A percentile compares a stretch with the other conserved stretches of the same genome.
phyloP scores from a whole-genome alignment of 2,329 filamentous ascomycete species.

The Neoascochyta sp. region DNA sequence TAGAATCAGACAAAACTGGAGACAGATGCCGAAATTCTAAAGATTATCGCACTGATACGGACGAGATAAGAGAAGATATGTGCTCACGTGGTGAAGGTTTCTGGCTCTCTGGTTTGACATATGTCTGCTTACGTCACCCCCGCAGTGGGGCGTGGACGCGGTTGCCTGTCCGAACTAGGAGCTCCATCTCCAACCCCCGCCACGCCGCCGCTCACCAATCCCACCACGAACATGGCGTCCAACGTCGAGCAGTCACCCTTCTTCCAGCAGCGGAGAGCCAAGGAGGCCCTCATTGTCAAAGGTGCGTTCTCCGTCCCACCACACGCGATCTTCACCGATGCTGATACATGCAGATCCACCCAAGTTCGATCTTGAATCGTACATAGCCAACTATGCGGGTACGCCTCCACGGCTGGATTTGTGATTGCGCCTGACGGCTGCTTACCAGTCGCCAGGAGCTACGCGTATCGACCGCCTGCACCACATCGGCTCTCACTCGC shows the following conservation, averaged over 20 bases:
- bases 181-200: too few species aligned
- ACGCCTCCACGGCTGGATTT: too few species aligned
- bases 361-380: slow-evolving; percentile 87
- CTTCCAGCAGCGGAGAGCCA: slow-evolving; percentile 29
- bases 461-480: slow-evolving; percentile 78
- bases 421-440: too few species aligned
- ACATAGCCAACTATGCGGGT: slow-evolving; percentile 87
- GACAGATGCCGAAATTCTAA: too few species aligned
- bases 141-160: too few species aligned
- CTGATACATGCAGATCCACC: slow-evolving; percentile 59
- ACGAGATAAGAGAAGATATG: too few species aligned
- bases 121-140: too few species aligned
- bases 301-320: slow-evolving; percentile 13
- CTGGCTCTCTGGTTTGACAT: too few species aligned
- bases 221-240: slow-evolving; percentile 27
- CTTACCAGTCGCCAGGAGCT: slow-evolving; percentile 54
- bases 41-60: too few species aligned
- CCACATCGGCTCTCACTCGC: slow-evolving; percentile 75
- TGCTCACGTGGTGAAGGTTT: too few species aligned
- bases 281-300: slow-evolving; percentile 31
- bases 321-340: slow-evolving; percentile 1
- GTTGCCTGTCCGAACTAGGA: too few species aligned
- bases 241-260: slow-evolving; percentile 36
- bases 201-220: slow-evolving; percentile 10
- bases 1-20: too few species aligned